Base-by-base conservation (phyloP, 495 filamentous ascomycete species). In the Aspergillus sparsus region DNA sequence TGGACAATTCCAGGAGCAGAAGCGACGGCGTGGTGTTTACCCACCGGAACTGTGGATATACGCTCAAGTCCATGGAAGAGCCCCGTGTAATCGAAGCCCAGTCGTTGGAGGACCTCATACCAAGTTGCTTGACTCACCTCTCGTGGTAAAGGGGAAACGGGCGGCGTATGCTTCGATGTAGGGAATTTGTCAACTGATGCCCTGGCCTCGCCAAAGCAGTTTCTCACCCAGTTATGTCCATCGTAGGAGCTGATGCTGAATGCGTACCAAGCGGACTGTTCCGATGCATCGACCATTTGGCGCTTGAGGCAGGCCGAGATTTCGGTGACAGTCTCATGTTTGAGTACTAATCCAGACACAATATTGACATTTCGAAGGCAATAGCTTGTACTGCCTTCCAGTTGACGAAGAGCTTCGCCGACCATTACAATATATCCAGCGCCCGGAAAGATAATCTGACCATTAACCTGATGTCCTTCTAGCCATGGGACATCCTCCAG, bases 401-500 rank as follows among this genome's bases (percentile, higher is more conserved):
- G 55, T 50, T 82, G 82, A 0, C 68, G 58, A 5, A 67, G 67
- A 0, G 81, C 82, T 56, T 84, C 81, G 5, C 73, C 71, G 1
- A 66, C 74, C 73, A 84, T 81, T 6, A 73, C 66, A 2, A 82
- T 69, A 55, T 80, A 82, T 0, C 75, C 80, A 16, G 81, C 77
- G n/a, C 64, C 70, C 0, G 83, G 82, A 49, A 81, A 81, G 0
- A 85, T 57, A 8, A 80, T 73, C 27, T 78, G 71, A 3, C 62
- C 62, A 4, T 58, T 62, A n/a, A 82, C 69, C 61, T 71, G 71
- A 61, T 83, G 83, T 66, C 68, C 78, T 63, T 7, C n/a, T 2
- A 73, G 18, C 68, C 70, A 73, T 0, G 57, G 53, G 2, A 49
- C 47, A 16, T 64, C 56, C 71, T 70, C 49, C 61, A 75, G 16